Evolutionary conservation across 2,329 filamentous ascomycete genomes (phyloP), one percentile per base, ranked within the genome.

Genomic region (Hyphodiscus sp.): DNA sequence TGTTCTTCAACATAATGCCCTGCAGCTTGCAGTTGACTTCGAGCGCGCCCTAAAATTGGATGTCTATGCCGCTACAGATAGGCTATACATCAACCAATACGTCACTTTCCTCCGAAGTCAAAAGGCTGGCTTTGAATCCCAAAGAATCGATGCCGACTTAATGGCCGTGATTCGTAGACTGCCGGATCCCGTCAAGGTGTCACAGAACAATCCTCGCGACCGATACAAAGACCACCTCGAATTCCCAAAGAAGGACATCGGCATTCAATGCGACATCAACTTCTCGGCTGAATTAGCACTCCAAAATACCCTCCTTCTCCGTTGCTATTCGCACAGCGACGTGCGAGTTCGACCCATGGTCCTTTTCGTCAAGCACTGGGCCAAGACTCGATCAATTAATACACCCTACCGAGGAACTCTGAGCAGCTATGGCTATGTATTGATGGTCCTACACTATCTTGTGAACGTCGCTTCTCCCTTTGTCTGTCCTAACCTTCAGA

Each of bases 211-310:
- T 57, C 73, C 78, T 5, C 74, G 74, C 53, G 76, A 83, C 59
- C 74, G 73, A 29, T 80, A 79, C 65, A 73, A 71, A 54, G 79
- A 85, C 62, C 74, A 74, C 20, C 78, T 95, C 1, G 89, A 94
- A 67, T 92, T 92, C 54, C 87, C 88, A 6, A 89, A 89, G 64
- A 74, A 75, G 9, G 85, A 85, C 3, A 80, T 86, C 26, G 90
- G 90, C n/a, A 87, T 92, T 15, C 88, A 91, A 67, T 94, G 89
- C 67, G 90, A 96, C 66, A 89, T 96, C 75, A 95, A 95, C 69
- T 96, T 96, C 67, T 87, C 87, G 1, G 91, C 91, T 18, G 83
- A 88, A 45, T 79, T 96, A 2, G 90, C 86, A 1, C 75, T 95
- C 2, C 86, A 94, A 60, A 96, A 96, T 68, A 95, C 91, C 0